Evolutionary conservation across 1,284 basidiomycete genomes (phyloP), one percentile per base, ranked within the genome.

Genomic region (Marasmius fiardii): DNA sequence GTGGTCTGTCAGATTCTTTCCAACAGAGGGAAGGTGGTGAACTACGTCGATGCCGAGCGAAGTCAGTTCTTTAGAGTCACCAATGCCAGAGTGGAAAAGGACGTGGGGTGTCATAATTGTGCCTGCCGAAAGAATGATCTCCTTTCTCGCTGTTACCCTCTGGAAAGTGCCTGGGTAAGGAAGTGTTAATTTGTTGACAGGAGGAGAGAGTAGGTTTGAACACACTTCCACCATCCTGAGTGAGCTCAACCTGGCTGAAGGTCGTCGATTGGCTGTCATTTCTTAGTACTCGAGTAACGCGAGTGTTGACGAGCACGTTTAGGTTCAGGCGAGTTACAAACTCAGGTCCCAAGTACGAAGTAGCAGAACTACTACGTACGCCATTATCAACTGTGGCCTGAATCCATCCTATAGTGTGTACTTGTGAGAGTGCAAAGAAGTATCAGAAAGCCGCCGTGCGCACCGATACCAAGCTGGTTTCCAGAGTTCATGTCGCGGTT

Each of bases 401-500:
- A 7, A 54, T 50, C 60, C 60, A 65, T 21, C 63, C 65, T 66
- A 34, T 23, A 24, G 18, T 21, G 3, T 14, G 33, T n/a, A 24
- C 43, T n/a, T n/a, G n/a, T n/a, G n/a, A n/a, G n/a, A n/a, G n/a
- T n/a, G 28, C 33, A 44, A 10, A 21, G n/a, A n/a, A 53, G 24
- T 18, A 43, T 11, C 35, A n/a, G 48, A 14, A 18, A 33, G 7
- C n/a, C 34, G 11, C 4, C 16, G n/a, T 34, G 57, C 62, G 14
- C 26, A 72, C 71, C 66, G 34, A 71, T 51, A 31, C 72, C 72
- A 14, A 72, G 54, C 0, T 66, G 65, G 39, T 63, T 58, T 6
- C 72, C 74, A 12, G 64, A 64, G 45, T 74, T 74, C 59, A 64
- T 64, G 50, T 75, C 74, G 10, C 60, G 26, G 51, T 68, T 72